Base-by-base conservation (phyloP, 768 basidiomycete species). In the Myochromella boudieri region DNA sequence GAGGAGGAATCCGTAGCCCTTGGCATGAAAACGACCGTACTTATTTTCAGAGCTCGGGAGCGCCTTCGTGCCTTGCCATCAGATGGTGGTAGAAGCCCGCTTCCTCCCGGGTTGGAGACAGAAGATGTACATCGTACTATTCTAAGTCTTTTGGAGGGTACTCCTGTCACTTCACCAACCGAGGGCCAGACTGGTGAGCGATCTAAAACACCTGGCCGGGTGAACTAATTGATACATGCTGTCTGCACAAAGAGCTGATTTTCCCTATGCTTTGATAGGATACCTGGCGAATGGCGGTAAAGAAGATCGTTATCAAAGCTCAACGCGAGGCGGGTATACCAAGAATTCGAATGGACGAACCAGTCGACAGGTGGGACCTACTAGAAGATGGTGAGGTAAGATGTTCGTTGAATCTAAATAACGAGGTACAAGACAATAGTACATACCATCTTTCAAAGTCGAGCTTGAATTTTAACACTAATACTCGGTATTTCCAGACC, bases 31-130 rank as follows among this genome's bases (percentile, higher is more conserved):
- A 81, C 80, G 0, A 68, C 79, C 0, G 60, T 85, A 1, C 70
- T 61, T 25, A 66, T 87, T 14, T 79, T 79, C 0, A 60, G 64
- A 1, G 79, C 78, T 2, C 72, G 85, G 1, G 85, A 87, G 49
- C 63, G 62, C 38, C 70, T 70, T 21, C 63, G 72, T 4, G 65
- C 74, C 2, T 52, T 60, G 3, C 44, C 61, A 1, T 48, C 60
- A 9, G 59, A 66, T 6, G 59, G 54, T 2, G 72, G 71, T 3
- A 57, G 60, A 42, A 73, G 66, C 43, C 73, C 74, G 1, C 52
- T 63, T n/a, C 60, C 67, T 10, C 59, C 66, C 7, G 65, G 63
- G 3, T 36, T 71, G 10, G 60, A 57, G 8, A 61, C 58, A 5
- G 37, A 52, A 6, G 68, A 71, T 12, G 62, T 77, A 7, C 48